Conservation (phyloP, 106 monocot species). For the Allium cepa region DNA sequence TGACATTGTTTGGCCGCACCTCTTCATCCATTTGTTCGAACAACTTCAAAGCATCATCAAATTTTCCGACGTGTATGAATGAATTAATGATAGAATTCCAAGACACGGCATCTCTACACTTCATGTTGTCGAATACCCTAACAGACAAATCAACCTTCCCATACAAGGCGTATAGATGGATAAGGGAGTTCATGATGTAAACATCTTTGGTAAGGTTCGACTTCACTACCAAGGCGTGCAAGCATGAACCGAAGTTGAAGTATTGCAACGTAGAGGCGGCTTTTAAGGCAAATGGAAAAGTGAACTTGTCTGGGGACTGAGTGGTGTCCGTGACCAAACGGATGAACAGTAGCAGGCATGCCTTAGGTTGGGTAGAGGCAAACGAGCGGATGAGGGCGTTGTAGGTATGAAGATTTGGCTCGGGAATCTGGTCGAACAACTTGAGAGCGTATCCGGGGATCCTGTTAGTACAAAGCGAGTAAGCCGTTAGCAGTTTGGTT, state of each 20-base stretch:
- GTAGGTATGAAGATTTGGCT: slow-evolving; percentile 38
- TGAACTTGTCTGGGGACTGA: slow-evolving; percentile 38
- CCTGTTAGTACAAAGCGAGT: slow-evolving; percentile 11
- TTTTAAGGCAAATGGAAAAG: slow-evolving; percentile 50
- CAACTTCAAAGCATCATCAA: slow-evolving; percentile 31
- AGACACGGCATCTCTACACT: slow-evolving; percentile 37
- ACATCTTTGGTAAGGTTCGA: slow-evolving; percentile 24
- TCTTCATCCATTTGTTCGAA: slow-evolving; percentile 29
- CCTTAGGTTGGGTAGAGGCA: slow-evolving; percentile 12
- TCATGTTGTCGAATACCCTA: slow-evolving; percentile 27
- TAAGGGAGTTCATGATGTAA: slow-evolving; percentile 45
- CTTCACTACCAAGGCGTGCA: slow-evolving; percentile 46
- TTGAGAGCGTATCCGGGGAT: slow-evolving; percentile 29
- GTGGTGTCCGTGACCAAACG: slow-evolving; percentile 17
- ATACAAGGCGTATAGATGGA: slow-evolving; percentile 35
- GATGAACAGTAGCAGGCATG: slow-evolving; percentile 22
- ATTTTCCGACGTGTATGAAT: slow-evolving; percentile 9
- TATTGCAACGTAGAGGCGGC: slow-evolving; percentile 23
- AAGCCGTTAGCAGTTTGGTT: slow-evolving; percentile 31
- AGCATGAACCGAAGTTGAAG: slow-evolving; percentile 13
- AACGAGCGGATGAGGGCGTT: slow-evolving; percentile 49
- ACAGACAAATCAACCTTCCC: slow-evolving; percentile 14
- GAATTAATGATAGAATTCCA: slow-evolving; percentile 54
- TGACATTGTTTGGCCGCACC: slow-evolving; percentile 35
- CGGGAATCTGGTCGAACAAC: slow-evolving; percentile 40